Base-by-base conservation (phyloP, 169 alveolate genomes). In the Eimeria brunetti region DNA sequence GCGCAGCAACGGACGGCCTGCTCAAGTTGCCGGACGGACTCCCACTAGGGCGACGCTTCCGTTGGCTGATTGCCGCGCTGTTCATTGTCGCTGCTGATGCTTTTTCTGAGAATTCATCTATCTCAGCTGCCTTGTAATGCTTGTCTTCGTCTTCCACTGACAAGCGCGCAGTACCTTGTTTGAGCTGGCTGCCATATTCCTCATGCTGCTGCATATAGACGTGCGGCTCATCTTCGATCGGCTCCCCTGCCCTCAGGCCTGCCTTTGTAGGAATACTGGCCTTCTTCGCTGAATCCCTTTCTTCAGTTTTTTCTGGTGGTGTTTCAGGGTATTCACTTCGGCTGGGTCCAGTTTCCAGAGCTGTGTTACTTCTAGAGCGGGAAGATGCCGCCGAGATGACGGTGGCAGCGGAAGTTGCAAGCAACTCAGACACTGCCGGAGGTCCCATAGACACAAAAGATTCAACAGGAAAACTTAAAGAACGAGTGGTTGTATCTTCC, bases 321-420 rank as follows among this genome's bases (percentile, higher is more conserved):
- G 36, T 60, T 0, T 41, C 60, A 18, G 8, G 85, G 38, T 44
- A 75, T 58, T 20, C 7, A 51, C 20, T 81, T 49, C 38, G 75
- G 53, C 33, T 33, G 33, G 27, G 49, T n/a, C 27, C 89, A 27
- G 73, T 27, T 20, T 38, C 89, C 12, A 7, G 89, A 49, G 89
- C 49, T 36, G 89, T 8, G 73, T 30, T 30, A 18, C 67, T 12
- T 56, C 51, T 81, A 20, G 73, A n/a, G 8, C 9, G 73, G 58
- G 89, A n/a, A 33, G 89, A 81, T 36, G 89, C 33, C 49, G 67
- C 89, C 27, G 71, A 46, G 41, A 51, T 33, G 56, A 49, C 64
- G 49, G 58, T 38, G 33, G 91, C 91, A 41, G 91, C 91, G 24
- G 91, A 85, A 85, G 91, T 85, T 24, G 91, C 91, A 58, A 85